phyloP scores from a whole-genome alignment of 2,329 filamentous ascomycete species.

The Corinectria fuckeliana region DNA sequence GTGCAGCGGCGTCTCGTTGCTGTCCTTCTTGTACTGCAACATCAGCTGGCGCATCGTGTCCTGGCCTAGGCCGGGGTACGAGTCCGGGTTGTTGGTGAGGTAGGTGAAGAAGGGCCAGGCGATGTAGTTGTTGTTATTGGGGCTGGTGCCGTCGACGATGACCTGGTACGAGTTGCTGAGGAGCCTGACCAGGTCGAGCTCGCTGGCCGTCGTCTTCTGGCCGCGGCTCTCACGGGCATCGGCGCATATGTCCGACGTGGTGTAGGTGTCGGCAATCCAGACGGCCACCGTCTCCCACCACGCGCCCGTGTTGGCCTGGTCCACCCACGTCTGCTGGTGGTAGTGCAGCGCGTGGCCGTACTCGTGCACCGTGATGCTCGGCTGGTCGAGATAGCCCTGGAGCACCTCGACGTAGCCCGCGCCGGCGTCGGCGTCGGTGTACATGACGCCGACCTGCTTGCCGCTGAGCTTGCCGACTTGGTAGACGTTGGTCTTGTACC shows the following conservation, averaged over 20 bases:
- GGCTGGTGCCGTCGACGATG: slow-evolving; percentile 52
- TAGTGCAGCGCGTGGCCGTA: slow-evolving; percentile 58
- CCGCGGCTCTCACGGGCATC: slow-evolving; percentile 44
- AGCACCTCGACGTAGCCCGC: slow-evolving; percentile 53
- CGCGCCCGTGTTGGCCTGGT: slow-evolving; percentile 53
- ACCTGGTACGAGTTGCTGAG: slow-evolving; percentile 55
- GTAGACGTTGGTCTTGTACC: slow-evolving; percentile 56
- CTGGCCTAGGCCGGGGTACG: slow-evolving; percentile 48
- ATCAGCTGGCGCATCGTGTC: slow-evolving; percentile 52
- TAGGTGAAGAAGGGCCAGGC: slow-evolving; percentile 59
- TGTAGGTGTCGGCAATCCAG: slow-evolving; percentile 56
- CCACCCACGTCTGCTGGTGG: slow-evolving; percentile 50
- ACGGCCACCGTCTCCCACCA: slow-evolving; percentile 61
- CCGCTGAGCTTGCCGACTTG: slow-evolving; percentile 43
- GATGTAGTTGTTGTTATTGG: slow-evolving; percentile 57
- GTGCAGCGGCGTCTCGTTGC: slow-evolving; percentile 58
- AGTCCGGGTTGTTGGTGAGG: slow-evolving; percentile 55
- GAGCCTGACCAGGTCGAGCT: slow-evolving; percentile 53
- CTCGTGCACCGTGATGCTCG: slow-evolving; percentile 55
- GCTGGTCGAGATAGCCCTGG: slow-evolving; percentile 45
- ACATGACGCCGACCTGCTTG: slow-evolving; percentile 51
- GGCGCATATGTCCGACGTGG: slow-evolving; percentile 52
- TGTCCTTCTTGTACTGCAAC: slow-evolving; percentile 49
- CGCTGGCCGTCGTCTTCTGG: slow-evolving; percentile 43
- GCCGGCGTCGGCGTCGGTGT: slow-evolving; percentile 47